Evolutionary conservation across 768 basidiomycete species (phyloP), one percentile per base, ranked within the genome.

Genomic region (Leccinum truebloodii): DNA sequence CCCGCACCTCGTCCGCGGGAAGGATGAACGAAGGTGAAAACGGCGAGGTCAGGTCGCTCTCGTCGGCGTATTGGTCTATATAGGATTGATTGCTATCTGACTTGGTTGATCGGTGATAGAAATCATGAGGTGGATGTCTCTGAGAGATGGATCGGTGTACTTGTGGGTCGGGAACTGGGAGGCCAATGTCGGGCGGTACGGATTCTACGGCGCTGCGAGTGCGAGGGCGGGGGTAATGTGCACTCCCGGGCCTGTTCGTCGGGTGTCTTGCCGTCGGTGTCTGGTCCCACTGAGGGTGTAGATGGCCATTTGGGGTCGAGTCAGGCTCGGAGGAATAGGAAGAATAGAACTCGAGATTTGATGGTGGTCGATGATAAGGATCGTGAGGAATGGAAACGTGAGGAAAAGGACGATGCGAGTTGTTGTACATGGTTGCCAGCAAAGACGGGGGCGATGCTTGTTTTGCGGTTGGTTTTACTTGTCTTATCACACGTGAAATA

Each of bases 111-210:
- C 77, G 73, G 64, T 82, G 78, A 9, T 72, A 55, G 63, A 71
- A 56, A 63, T 69, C 61, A 60, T 71, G 49, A 57, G 67, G 59
- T 55, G 71, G 62, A 54, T 69, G 65, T 71, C 71, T 61, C 28
- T 75, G 70, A 13, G 84, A 85, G 6, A 71, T 64, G 18, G 83
- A 78, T 55, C 82, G 80, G 59, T 80, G 75, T 30, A 84, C 60
- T 62, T 82, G 80, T 13, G 85, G 80, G 52, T 87, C 83, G 26
- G 85, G 83, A 61, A 34, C 54, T 53, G 52, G 66, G 28, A 85
- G 83, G 6, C 77, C 61, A 18, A 82, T 69, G 8, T 69, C 66
- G 8, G 69, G 59, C 37, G 66, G 59, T 7, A 66, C 63, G 5
- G 60, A 62, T 53, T 76, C 72, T 22, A 75, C 64, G n/a, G 72